phyloP scores from a whole-genome alignment of 805 yeast genomes.

The Suhomyces kilbournensis region DNA sequence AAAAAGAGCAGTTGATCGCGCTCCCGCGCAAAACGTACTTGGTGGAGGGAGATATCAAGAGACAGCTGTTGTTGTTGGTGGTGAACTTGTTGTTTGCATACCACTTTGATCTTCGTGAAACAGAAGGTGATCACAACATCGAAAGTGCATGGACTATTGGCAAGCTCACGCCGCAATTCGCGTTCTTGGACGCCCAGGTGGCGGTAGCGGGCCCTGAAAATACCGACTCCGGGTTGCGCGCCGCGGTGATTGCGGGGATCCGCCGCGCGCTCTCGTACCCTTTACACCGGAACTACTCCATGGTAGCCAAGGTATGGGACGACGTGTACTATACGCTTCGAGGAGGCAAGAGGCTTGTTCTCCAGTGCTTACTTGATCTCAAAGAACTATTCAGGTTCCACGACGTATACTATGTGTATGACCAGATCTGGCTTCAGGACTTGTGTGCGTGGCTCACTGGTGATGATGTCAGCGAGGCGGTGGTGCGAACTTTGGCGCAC shows the following conservation, averaged over 20 bases:
- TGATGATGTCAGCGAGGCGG: constrained; percentile 56
- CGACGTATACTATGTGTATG: constrained; percentile 82
- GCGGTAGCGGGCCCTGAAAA: constrained; percentile 24
- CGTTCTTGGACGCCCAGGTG: constrained; percentile 64
- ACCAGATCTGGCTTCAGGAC: constrained; percentile 73
- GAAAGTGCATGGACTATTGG: constrained; percentile 97
- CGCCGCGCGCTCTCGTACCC: constrained; percentile 80
- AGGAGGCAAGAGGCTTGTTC: constrained; percentile 65
- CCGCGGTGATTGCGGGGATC: constrained; percentile 57
- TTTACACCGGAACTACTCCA: constrained; percentile 64
- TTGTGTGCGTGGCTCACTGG: constrained; percentile 69
- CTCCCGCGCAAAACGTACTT: constrained; percentile 65
- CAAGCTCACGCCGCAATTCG: constrained; percentile 72
- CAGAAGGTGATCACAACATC: constrained; percentile 64
- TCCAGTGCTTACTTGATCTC: constrained; percentile 56
- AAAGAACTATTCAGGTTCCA: constrained; percentile 78
- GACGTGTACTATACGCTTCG: constrained; percentile 65
- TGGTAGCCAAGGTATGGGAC: constrained; percentile 64
- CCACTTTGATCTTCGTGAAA: constrained; percentile 72
- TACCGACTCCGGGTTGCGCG: constrained; percentile 41
- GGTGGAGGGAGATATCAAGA: constrained; percentile 47
- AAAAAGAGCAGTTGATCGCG: constrained; percentile 63
- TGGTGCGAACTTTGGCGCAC: constrained; percentile 61
- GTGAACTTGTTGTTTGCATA: constrained; percentile 69
- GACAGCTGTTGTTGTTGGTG: constrained; percentile 57